A percentile compares a stretch with the other conserved stretches of the same genome.
Conservation (phyloP, 371 early-diverging fungal genomes). For the Smittium culicis region DNA sequence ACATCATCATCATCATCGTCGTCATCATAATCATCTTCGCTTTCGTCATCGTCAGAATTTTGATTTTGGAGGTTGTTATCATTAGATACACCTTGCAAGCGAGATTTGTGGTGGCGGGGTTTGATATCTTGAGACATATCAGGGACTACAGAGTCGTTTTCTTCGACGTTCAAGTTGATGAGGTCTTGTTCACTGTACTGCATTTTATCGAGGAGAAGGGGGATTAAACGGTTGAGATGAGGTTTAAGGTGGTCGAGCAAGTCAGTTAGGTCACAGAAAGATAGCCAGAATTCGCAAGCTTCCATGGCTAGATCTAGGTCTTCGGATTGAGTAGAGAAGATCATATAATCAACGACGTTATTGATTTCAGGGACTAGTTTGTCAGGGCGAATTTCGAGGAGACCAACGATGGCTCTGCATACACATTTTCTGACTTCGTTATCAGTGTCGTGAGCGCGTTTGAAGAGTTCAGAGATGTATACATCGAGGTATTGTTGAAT, state of each 20-base stretch:
- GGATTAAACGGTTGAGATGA: slow-evolving; percentile 64
- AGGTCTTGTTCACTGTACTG: slow-evolving; percentile 86
- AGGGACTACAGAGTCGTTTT: slow-evolving; percentile 70
- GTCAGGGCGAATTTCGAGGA: slow-evolving; percentile 70
- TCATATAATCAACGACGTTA: slow-evolving; percentile 80
- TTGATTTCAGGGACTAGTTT: slow-evolving; percentile 68
- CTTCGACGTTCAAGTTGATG: slow-evolving; percentile 54
- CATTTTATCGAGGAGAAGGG: slow-evolving; percentile 84
- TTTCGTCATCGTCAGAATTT: slow-evolving; percentile 54
- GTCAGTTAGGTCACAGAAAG: slow-evolving; percentile 81
- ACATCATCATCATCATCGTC: slow-evolving; percentile 58
- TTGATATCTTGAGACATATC: slow-evolving; percentile 81
- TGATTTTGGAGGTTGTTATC: slow-evolving; percentile 26
- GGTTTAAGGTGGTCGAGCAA: slow-evolving; percentile 62
- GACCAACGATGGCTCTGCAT: slow-evolving; percentile 79
- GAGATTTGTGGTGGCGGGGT: slow-evolving; percentile 79
- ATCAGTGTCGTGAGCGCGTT: slow-evolving; percentile 61
- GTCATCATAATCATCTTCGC: slow-evolving; percentile 69
- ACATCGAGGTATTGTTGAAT: slow-evolving; percentile 50
- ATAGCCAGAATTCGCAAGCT: slow-evolving; percentile 95
- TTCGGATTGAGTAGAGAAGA: slow-evolving; percentile 60
- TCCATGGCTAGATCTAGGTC: slow-evolving; percentile 80
- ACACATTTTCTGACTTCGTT: slow-evolving; percentile 72
- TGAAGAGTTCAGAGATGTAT: slow-evolving; percentile 65
- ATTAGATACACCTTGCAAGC: slow-evolving; percentile 50